A percentile compares a stretch with the other conserved stretches of the same genome.
These are phyloP conservation scores for Penicillium lagena DNA, from an alignment of 495 filamentous ascomycete genomes.

Conservation along the genomic window DNA sequence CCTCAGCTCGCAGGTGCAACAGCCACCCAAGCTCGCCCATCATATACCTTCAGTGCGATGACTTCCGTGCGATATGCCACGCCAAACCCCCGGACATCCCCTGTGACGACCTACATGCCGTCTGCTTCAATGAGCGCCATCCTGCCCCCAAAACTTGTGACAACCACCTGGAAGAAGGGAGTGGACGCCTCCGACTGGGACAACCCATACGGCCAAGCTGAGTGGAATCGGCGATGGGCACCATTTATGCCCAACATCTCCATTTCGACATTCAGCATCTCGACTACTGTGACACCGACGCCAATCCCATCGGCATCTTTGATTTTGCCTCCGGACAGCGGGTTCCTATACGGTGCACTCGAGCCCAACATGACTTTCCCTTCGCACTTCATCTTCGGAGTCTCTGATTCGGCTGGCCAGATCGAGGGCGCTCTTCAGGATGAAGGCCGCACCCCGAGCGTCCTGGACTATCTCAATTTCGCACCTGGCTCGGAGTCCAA, in stretches of 20 bases:
- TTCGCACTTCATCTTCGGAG: slow-evolving; percentile 44
- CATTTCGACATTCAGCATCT: not conserved
- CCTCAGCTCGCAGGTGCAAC: no score
- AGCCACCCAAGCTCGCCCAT: no score
- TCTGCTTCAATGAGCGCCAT: no score
- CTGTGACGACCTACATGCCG: no score
- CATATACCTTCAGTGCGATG: no score
- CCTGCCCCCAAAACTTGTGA: no score
- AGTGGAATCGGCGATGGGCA: slow-evolving; percentile 1
- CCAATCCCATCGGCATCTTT: slow-evolving; percentile 27
- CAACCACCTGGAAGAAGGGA: slow-evolving; percentile 1
- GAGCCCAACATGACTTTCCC: slow-evolving; percentile 18
- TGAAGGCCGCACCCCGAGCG: slow-evolving; percentile 34
- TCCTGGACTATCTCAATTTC: slow-evolving; percentile 27
- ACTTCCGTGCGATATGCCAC: no score
- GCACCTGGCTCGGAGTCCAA: slow-evolving; percentile 13
- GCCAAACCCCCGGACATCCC: no score
- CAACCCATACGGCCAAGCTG: slow-evolving; percentile 1
- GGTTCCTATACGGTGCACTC: slow-evolving; percentile 17
- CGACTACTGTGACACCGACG: slow-evolving; percentile 27
- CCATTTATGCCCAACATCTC: slow-evolving; percentile 1
- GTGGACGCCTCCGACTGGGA: slow-evolving; percentile 1
- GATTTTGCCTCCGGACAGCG: slow-evolving; percentile 26
- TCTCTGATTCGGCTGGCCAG: slow-evolving; percentile 43
- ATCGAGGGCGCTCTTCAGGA: slow-evolving; percentile 41